phyloP scores from a whole-genome alignment of 805 yeast genomes.

The Candida nonsorbophila region DNA sequence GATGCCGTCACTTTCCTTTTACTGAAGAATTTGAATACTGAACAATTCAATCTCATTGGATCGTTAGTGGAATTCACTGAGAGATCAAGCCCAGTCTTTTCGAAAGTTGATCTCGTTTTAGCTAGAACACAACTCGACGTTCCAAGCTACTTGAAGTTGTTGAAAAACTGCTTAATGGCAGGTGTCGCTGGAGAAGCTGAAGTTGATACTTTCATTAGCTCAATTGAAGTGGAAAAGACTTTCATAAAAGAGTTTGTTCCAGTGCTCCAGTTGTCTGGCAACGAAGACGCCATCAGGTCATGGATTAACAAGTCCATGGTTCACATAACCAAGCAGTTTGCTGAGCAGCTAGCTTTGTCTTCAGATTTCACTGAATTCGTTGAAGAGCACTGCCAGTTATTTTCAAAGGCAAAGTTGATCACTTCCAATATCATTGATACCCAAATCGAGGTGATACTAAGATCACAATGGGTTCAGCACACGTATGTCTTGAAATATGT shows the following conservation, averaged over 20 bases:
- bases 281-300: no score
- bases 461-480: slow-evolving; percentile 41
- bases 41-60: no score
- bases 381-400: slow-evolving; percentile 6
- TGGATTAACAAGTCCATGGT: slow-evolving; percentile 60
- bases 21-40: no score
- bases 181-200: slow-evolving; percentile 16
- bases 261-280: no score
- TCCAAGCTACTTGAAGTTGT: slow-evolving; percentile 3
- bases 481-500: slow-evolving; percentile 42
- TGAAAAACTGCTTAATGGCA: slow-evolving; percentile 7
- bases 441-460: slow-evolving; percentile 58
- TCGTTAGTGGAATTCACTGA: no score
- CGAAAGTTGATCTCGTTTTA: no score
- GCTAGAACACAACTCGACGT: no score
- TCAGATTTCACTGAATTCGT: slow-evolving; percentile 27
- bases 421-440: slow-evolving; percentile 50
- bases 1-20: no score
- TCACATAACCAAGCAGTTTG: slow-evolving; percentile 58
- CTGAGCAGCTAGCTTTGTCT: slow-evolving; percentile 38
- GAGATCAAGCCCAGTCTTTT: no score
- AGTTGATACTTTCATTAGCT: no score
- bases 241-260: no score
- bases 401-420: slow-evolving; percentile 18
- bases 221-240: no score